Base-by-base conservation (phyloP, 73 alveolate genomes). In the Tetrahymena malaccensis region DNA sequence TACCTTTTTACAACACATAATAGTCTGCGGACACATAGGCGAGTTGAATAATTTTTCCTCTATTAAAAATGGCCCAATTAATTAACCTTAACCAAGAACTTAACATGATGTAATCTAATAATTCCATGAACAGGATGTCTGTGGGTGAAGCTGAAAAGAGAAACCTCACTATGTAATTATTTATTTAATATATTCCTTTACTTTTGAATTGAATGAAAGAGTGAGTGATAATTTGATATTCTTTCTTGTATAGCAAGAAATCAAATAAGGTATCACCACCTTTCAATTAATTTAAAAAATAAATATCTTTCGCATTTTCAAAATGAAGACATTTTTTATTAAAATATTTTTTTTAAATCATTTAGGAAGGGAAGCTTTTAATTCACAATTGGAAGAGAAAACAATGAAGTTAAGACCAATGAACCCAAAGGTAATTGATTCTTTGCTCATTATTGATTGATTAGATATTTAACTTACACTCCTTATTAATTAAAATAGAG, bases 11-110 rank as follows among this genome's bases (percentile, higher is more conserved):
- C 37, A 70, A 70, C 89, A 70, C 34, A n/a, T 27, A 27, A 25
- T 70, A 70, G 89, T 70, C 89, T 70, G 40, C 89, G 89, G 89
- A 70, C 89, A 70, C 89, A 70, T 70, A 70, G 89, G 89, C 89
- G 89, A 70, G 89, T 70, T 70, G 89, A 70, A 70, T 70, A 70
- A 70, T 31, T 70, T 70, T 70, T 27, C 89, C 16, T 70, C 43
- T 70, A 70, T 70, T 25, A 70, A 31, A 70, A 70, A 70, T 70
- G 89, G 89, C 89, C 37, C 89, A 70, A 70, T 70, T 70, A 70
- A 70, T 70, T 70, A 70, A 70, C 37, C 89, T 31, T 31, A 70
- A 70, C 89, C 34, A n/a, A n/a, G 89, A 70, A 70, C 89, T 70
- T 70, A 70, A 70, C 89, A 70, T 70, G 89, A 70, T 70, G 37